A percentile compares a stretch with the other conserved stretches of the same genome.
These are phyloP conservation scores for Aegilops tauschii DNA, from an alignment of 176 grass and related monocot genomes.

Conservation along the genomic window DNA sequence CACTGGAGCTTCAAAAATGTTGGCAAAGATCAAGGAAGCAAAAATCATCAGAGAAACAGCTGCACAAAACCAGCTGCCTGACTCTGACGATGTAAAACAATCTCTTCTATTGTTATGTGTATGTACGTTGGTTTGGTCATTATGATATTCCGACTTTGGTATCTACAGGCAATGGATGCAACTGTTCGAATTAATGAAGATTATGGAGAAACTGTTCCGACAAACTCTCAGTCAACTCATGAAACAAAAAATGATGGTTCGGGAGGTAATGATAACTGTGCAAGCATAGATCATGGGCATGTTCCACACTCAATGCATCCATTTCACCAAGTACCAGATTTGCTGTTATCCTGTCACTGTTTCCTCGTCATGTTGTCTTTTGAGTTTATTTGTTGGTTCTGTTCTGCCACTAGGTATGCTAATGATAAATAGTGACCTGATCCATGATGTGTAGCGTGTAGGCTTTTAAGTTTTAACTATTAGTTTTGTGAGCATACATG, in stretches of 20 bases:
- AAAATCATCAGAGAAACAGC: slow-evolving; percentile 75
- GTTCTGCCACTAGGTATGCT: slow-evolving; percentile 7
- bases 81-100: slow-evolving; percentile 53
- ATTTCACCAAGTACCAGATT: not conserved
- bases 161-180: slow-evolving; percentile 47
- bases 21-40: slow-evolving; percentile 87
- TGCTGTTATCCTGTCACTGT: slow-evolving; percentile 15
- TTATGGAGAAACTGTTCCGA: slow-evolving; percentile 64
- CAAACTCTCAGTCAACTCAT: slow-evolving; percentile 42
- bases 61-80: slow-evolving; percentile 48
- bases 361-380: not conserved
- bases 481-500: not conserved
- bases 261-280: slow-evolving; percentile 40
- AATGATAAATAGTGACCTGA: slow-evolving; percentile 16
- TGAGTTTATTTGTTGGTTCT: slow-evolving; percentile 17
- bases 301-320: not conserved
- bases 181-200: slow-evolving; percentile 60
- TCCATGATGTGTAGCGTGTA: slow-evolving; percentile 1
- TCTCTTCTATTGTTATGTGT: slow-evolving; percentile 10
- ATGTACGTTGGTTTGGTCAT: slow-evolving; percentile 34
- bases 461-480: not conserved
- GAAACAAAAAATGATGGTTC: slow-evolving; percentile 44
- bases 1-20: slow-evolving; percentile 91
- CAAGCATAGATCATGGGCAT: not conserved
- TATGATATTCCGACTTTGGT: slow-evolving; percentile 29